Base-by-base conservation (phyloP, 2,329 filamentous ascomycete genomes). In the Colletotrichum acutatum region DNA sequence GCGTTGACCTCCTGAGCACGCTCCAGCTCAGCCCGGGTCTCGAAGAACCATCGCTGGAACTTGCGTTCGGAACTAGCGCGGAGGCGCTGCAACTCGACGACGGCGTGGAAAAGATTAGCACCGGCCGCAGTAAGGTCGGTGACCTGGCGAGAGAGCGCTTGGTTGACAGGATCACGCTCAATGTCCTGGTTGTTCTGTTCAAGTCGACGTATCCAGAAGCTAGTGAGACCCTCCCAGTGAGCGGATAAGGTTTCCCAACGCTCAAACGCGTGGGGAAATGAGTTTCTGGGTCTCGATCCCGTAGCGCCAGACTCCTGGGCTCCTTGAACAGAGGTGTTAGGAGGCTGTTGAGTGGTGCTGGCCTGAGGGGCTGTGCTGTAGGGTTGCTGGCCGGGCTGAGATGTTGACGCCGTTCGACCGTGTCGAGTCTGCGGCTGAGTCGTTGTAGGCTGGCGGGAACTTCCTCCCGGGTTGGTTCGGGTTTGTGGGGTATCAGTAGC, bases 1-100 rank as follows among this genome's bases (percentile, higher is more conserved):
- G 91, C 95, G 69, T 95, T 94, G 49, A 93, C 87, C 82, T 98
- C 97, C 76, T 94, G 93, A 62, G 92, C 89, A 32, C 93, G 91
- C 84, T 98, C 97, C 76, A 97, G 91, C 76, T 98, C 95, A 37
- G 92, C 90, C 64, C 95, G 90, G 8, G 95, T 98, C 81, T 99
- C 97, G 77, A 97, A 98, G 84, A 98, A 98, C 97, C 97, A 99
- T 63, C 97, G 90, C 83, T 99, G 97, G 78, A 99, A 99, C 81
- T 98, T 98, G 75, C 97, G 92, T 83, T 99, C 97, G 0, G 96
- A 98, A 68, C 95, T 98, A 49, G 97, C 97, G 56, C 97, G 93
- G 30, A 99, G 87, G 34, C 97, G 92, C 82, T 99, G 97, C 58
- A 99, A 86, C 82, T 99, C 97, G 4, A 99, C 97, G 0, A 99